phyloP scores from a whole-genome alignment of 306 rosid genomes.

The Citrullus colocynthis region DNA sequence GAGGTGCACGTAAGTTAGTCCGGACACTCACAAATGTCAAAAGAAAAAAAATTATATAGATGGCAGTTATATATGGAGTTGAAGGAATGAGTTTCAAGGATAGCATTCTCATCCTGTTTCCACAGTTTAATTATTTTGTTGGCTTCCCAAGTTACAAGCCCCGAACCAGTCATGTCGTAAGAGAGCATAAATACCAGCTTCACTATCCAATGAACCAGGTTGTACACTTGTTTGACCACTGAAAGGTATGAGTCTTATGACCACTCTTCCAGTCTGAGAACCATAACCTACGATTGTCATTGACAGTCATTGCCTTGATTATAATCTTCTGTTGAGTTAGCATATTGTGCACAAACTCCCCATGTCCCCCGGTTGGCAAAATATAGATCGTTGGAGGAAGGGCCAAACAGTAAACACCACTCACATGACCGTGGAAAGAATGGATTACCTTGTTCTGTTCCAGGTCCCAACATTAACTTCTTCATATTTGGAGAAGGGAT shows the following conservation, averaged over 20 bases:
- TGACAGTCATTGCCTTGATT: constrained; percentile 91
- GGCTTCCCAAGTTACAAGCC: constrained; percentile 84
- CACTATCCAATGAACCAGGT: constrained; percentile 94
- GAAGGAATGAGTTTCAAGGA: constrained; percentile 86
- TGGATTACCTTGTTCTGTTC: constrained; percentile 74
- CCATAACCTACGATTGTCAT: constrained; percentile 96
- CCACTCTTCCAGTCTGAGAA: constrained; percentile 99
- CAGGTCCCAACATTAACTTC: constrained; percentile 99
- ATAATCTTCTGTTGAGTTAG: constrained; percentile 98
- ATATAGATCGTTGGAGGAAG: constrained; percentile 88
- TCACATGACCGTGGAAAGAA: constrained; percentile 73
- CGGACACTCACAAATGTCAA: too few relatives aligned
- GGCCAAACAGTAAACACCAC: constrained; percentile 98
- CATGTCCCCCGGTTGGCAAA: constrained; percentile 53
- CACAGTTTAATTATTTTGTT: constrained; percentile 93
- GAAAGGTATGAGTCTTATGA: constrained; percentile 44
- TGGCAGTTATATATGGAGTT: constrained; percentile 16
- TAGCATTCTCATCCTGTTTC: constrained; percentile 84
- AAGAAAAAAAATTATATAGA: too few relatives aligned
- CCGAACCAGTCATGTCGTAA: constrained; percentile 66
- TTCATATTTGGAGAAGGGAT: constrained; percentile 16
- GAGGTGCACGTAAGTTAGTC: too few relatives aligned
- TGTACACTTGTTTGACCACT: constrained; percentile 90
- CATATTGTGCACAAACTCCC: constrained; percentile 86
- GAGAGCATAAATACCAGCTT: constrained; percentile 94